Evolutionary conservation across 1,139 yeast genomes (phyloP).

Genomic region (Suhomyces bokatorum): DNA sequence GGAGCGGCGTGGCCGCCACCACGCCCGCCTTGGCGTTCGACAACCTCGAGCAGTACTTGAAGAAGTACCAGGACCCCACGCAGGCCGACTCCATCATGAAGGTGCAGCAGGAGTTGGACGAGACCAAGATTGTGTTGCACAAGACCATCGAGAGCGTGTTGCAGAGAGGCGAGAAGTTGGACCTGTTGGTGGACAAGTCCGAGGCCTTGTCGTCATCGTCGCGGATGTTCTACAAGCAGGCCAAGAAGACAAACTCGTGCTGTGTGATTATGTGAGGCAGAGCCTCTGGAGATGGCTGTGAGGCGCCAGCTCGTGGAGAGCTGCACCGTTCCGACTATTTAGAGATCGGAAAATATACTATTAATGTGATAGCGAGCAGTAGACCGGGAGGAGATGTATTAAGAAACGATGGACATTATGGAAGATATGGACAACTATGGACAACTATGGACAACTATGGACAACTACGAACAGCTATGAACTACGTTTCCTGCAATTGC

Average conservation of each 20-base stretch:
- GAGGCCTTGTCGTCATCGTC: slow-evolving; percentile 89
- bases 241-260: slow-evolving; percentile 95
- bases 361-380: too few relatives aligned
- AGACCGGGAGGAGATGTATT: too few relatives aligned
- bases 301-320: not conserved
- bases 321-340: too few relatives aligned
- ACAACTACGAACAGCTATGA: too few relatives aligned
- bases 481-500: too few relatives aligned
- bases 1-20: slow-evolving; percentile 60
- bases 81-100: slow-evolving; percentile 97
- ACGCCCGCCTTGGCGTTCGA: slow-evolving; percentile 52
- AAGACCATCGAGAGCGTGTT: slow-evolving; percentile 93
- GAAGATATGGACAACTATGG: too few relatives aligned
- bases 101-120: slow-evolving; percentile 97
- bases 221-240: slow-evolving; percentile 94
- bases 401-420: too few relatives aligned
- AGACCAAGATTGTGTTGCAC: slow-evolving; percentile 93
- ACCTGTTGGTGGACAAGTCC: slow-evolving; percentile 89
- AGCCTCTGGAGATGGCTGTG: not conserved
- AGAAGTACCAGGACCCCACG: slow-evolving; percentile 91
- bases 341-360: too few relatives aligned
- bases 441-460: too few relatives aligned
- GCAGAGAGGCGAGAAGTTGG: slow-evolving; percentile 95
- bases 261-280: slow-evolving; percentile 67
- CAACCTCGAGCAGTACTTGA: slow-evolving; percentile 66